A percentile compares a stretch with the other conserved stretches of the same genome.
Conservation (phyloP, 805 yeast species). For the Candida silvatica region DNA sequence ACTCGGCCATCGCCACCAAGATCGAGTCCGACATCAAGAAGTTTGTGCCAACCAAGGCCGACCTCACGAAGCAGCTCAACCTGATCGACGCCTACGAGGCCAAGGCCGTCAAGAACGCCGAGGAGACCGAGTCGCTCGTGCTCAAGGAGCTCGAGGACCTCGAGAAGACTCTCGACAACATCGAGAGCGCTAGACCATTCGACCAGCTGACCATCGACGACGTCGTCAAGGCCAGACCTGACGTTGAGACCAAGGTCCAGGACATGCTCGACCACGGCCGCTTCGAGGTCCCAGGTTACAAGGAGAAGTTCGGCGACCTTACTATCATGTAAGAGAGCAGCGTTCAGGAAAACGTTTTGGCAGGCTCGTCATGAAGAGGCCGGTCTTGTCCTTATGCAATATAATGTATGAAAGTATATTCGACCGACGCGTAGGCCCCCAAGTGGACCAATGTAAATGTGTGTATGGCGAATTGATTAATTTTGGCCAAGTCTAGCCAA, state of each 20-base stretch:
- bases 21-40: slow-evolving; percentile 67
- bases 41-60: slow-evolving; percentile 80
- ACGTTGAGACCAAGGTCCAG: slow-evolving; percentile 89
- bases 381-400: too few species aligned
- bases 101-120: slow-evolving; percentile 93
- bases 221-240: slow-evolving; percentile 92
- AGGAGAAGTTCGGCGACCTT: slow-evolving; percentile 96
- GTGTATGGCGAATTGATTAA: too few species aligned
- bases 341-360: too few species aligned
- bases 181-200: slow-evolving; percentile 95
- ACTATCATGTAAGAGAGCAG: slow-evolving; percentile 63
- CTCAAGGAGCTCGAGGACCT: slow-evolving; percentile 78
- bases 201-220: slow-evolving; percentile 96
- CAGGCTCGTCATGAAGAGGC: too few species aligned
- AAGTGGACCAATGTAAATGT: too few species aligned
- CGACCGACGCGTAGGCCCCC: too few species aligned
- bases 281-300: slow-evolving; percentile 98
- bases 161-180: slow-evolving; percentile 83
- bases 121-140: slow-evolving; percentile 85
- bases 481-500: too few species aligned
- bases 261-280: slow-evolving; percentile 94
- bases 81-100: slow-evolving; percentile 90
- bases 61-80: slow-evolving; percentile 82
- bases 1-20: slow-evolving; percentile 69
- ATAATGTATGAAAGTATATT: too few species aligned